Percentiles rank a stretch among this genome's conserved stretches.
phyloP scores from a whole-genome alignment of 2,329 filamentous ascomycete genomes.

The Pseudogymnoascus sp. region DNA sequence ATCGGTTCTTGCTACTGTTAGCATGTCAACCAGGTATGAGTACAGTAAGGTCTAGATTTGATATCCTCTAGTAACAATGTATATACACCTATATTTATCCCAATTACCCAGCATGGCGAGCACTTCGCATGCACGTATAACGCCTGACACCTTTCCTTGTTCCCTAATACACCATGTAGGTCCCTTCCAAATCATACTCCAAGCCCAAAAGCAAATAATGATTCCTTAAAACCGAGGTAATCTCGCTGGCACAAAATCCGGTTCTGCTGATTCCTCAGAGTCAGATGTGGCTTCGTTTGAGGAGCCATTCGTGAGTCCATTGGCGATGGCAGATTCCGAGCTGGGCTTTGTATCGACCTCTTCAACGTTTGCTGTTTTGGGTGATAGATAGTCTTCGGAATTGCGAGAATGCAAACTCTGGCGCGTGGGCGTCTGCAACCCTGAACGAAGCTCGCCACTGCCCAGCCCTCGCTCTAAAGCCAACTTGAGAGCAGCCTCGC shows the following conservation, averaged over 20 bases:
- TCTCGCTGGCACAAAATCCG: constrained; percentile 51
- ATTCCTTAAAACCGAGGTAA: constrained; percentile 46
- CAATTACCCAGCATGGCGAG: constrained; percentile 26
- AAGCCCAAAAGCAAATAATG: not conserved
- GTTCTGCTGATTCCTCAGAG: constrained; percentile 23
- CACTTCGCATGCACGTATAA: constrained; percentile 31
- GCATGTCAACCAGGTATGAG: constrained; percentile 10
- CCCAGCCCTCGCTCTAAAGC: constrained; percentile 45
- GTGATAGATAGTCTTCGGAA: not conserved
- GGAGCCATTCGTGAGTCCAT: not conserved
- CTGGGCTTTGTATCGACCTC: not conserved
- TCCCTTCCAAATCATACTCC: not conserved
- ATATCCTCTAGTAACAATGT: not conserved
- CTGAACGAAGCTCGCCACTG: constrained; percentile 17
- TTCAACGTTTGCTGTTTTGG: not conserved
- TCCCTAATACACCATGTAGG: constrained; percentile 3
- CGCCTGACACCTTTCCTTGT: constrained; percentile 17
- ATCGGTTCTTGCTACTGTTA: constrained; percentile 1
- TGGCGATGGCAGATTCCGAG: not conserved
- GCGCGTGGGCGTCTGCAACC: not conserved
- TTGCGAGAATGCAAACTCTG: not conserved
- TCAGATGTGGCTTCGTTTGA: constrained; percentile 7
- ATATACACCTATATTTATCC: constrained; percentile 12
- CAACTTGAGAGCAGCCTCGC: constrained; percentile 46
- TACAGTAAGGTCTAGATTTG: constrained; percentile 7